phyloP scores from a whole-genome alignment of 1,139 yeast species.

The Saccharomyces hybrid region DNA sequence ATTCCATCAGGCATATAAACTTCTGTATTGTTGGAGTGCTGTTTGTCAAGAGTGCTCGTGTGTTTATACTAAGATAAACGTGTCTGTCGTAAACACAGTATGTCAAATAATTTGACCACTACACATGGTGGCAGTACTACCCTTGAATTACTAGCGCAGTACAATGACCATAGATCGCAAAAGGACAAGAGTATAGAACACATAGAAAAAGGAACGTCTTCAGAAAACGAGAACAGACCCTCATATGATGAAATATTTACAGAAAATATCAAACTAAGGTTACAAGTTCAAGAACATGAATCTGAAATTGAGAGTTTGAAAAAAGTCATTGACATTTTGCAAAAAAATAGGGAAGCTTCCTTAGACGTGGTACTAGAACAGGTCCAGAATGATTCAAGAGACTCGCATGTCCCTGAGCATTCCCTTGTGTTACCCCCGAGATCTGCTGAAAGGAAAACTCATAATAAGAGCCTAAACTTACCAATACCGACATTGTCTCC shows the following conservation, averaged over 20 bases:
- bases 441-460: conserved; percentile 25
- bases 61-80: conserved; percentile 20
- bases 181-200: conserved; percentile 12
- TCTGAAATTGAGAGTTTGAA: conserved; percentile 22
- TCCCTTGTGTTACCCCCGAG: conserved; percentile 25
- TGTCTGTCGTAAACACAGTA: not conserved
- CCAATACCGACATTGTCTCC: conserved; percentile 5
- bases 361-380: conserved; percentile 12
- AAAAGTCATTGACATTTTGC: conserved; percentile 16
- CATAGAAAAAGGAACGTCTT: conserved; percentile 6
- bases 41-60: not conserved
- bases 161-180: conserved; percentile 13
- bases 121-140: conserved; percentile 5
- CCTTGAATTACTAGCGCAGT: conserved; percentile 13
- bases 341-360: conserved; percentile 3
- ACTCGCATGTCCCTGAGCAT: conserved; percentile 5
- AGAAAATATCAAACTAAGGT: conserved; percentile 25
- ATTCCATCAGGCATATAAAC: not conserved
- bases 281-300: conserved; percentile 22
- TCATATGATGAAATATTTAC: conserved; percentile 28
- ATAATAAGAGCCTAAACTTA: conserved; percentile 13
- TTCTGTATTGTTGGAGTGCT: not conserved
- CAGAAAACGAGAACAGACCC: conserved; percentile 11
- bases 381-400: conserved; percentile 6
- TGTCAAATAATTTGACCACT: not conserved